These are phyloP conservation scores for Neurospora sp. DNA, from an alignment of 495 filamentous ascomycete genomes.

Conservation along the genomic window DNA sequence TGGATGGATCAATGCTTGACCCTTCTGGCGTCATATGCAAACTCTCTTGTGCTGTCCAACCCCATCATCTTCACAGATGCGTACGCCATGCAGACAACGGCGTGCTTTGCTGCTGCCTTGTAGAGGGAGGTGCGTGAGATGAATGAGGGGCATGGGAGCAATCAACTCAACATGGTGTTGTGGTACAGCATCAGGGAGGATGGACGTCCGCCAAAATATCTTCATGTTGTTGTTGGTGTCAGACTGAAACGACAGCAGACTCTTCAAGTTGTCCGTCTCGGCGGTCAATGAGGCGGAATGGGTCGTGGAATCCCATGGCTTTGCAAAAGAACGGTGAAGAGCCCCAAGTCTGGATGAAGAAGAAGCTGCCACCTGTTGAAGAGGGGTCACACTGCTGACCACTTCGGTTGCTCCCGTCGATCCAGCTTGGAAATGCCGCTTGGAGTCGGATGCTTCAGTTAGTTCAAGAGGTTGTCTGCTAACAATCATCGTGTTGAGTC, in stretches of 20 bases:
- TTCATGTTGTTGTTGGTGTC: background rate
- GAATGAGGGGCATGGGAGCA: background rate
- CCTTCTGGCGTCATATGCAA: background rate
- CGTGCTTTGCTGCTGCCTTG: background rate
- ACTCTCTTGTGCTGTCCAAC: background rate
- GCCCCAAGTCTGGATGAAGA: background rate
- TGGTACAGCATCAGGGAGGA: background rate
- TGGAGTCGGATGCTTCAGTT: background rate
- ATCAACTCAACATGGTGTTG: background rate
- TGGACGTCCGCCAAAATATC: background rate
- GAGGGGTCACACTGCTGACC: background rate
- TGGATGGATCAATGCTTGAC: background rate
- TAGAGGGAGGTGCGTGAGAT: background rate
- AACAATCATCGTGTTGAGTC: background rate
- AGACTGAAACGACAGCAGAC: background rate
- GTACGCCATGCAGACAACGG: background rate
- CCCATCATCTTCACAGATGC: background rate
- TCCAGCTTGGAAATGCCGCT: background rate
- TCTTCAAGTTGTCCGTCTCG: background rate
- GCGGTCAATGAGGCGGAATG: background rate
- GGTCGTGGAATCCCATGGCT: background rate
- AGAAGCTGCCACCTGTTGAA: background rate
- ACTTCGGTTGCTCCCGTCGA: background rate
- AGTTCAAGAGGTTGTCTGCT: background rate
- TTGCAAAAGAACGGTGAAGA: constrained; percentile 1